Evolutionary conservation across 2,329 filamentous ascomycete species (phyloP), one percentile per base, ranked within the genome.

Genomic region (Shiraia bambusicola): DNA sequence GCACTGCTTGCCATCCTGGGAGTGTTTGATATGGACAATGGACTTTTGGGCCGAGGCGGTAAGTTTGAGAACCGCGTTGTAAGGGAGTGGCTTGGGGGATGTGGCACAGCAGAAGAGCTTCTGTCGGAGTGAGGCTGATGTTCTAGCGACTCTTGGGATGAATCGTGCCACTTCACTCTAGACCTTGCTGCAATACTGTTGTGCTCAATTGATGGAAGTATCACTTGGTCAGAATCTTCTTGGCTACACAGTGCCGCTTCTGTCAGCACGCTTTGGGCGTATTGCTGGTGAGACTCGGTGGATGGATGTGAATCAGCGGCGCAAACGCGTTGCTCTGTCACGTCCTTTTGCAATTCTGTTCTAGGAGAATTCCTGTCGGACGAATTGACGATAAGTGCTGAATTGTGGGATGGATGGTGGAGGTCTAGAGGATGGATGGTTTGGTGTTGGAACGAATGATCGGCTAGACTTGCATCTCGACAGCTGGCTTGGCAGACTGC

Each of bases 61-160:
- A 44, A 24, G 35, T 50, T 51, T 12, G 55, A 54, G 8, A 42
- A 45, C 2, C 56, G 26, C 0, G 50, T 56, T 9, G 28, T 49
- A 4, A 59, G 13, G 0, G 59, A 65, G 25, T 59, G 46, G 25
- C 38, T 49, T n/a, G 62, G 61, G 10, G 55, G 55, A 12, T 41
- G 45, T 7, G 51, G 52, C 6, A 56, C 41, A 3, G 57, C 52
- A 8, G 62, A 64, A 26, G 49, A 48, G 27, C n/a, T 39, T 50
- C 16, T 32, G 13, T n/a, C 42, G 27, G 17, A 27, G n/a, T 16
- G 44, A 45, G 9, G 19, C 8, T 24, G 36, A 25, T 25, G 43
- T 14, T 57, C 50, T 29, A 60, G 54, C 3, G 56, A 54, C 26
- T 65, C 52, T 37, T 66, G 62, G 2, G 63, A 66, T 9, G 63